Evolutionary conservation across 2,329 filamentous ascomycete genomes (phyloP).

Genomic region (Fusarium goolgardi): DNA sequence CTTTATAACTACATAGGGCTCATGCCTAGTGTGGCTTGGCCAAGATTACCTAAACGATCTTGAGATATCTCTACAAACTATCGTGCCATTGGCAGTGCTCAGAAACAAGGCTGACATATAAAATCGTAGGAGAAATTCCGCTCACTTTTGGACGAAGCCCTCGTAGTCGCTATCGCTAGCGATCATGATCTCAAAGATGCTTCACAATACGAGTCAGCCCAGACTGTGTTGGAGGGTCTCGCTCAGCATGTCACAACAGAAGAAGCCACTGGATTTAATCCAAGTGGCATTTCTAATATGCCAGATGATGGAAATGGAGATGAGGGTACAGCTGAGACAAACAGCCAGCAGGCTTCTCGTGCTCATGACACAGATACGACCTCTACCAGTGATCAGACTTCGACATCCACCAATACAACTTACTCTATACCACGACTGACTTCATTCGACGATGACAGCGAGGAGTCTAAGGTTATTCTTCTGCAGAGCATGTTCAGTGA

Average conservation of each 20-base stretch:
- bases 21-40: slow-evolving; percentile 8
- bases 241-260: slow-evolving; percentile 72
- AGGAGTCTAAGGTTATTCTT: slow-evolving; percentile 70
- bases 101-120: slow-evolving; percentile 24
- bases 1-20: slow-evolving; percentile 3
- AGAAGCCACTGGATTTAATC: slow-evolving; percentile 81
- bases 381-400: slow-evolving; percentile 43
- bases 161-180: slow-evolving; percentile 78
- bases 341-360: slow-evolving; percentile 47
- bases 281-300: slow-evolving; percentile 73
- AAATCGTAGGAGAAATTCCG: slow-evolving; percentile 73
- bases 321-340: slow-evolving; percentile 45
- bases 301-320: slow-evolving; percentile 44
- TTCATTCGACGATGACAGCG: slow-evolving; percentile 56
- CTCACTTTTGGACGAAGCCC: slow-evolving; percentile 78
- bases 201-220: slow-evolving; percentile 64
- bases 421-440: slow-evolving; percentile 48
- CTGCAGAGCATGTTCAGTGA: slow-evolving; percentile 79
- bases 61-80: slow-evolving; percentile 8
- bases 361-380: slow-evolving; percentile 49
- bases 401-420: slow-evolving; percentile 38
- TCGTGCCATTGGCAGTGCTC: neutral
- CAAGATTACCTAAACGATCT: slow-evolving; percentile 1
- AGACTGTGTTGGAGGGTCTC: slow-evolving; percentile 71
- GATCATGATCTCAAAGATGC: slow-evolving; percentile 75